Conservation (phyloP, 2,329 filamentous ascomycete species). For the Aureobasidium lini region DNA sequence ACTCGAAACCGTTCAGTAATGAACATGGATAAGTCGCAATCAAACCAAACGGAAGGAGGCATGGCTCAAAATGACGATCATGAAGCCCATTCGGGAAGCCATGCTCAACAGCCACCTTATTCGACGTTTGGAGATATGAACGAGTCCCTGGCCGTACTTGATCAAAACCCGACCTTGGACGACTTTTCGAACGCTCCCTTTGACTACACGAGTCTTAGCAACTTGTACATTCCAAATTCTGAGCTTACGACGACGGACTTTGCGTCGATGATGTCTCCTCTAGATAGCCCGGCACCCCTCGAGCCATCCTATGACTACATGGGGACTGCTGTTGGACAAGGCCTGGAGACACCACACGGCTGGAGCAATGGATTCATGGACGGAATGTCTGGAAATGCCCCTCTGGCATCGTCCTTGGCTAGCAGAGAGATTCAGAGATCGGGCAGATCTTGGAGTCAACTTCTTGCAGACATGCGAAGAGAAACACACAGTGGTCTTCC, state of each 20-base stretch:
- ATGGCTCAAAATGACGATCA: background rate
- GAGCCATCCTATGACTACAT: background rate
- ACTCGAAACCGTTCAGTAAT: background rate
- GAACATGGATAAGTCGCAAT: conserved; percentile 1
- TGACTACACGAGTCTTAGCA: background rate
- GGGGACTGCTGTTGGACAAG: background rate
- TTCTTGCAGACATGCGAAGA: background rate
- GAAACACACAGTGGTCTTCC: background rate
- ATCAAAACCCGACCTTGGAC: background rate
- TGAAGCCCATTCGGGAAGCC: background rate
- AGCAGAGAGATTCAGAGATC: background rate
- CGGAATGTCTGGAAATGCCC: background rate
- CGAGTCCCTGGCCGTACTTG: background rate
- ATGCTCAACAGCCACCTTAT: background rate
- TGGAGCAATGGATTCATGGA: background rate
- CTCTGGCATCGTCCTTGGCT: background rate
- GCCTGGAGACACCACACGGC: background rate
- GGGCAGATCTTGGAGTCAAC: conserved; percentile 6
- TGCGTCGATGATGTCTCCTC: background rate
- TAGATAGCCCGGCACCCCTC: background rate
- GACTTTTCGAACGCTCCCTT: background rate
- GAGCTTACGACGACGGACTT: background rate
- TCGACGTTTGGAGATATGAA: background rate
- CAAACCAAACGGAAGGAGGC: background rate
- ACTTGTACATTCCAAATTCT: background rate